Evolutionary conservation across 768 basidiomycete species (phyloP), one percentile per base, ranked within the genome.

Genomic region (Tricholoma bakamatsutake): DNA sequence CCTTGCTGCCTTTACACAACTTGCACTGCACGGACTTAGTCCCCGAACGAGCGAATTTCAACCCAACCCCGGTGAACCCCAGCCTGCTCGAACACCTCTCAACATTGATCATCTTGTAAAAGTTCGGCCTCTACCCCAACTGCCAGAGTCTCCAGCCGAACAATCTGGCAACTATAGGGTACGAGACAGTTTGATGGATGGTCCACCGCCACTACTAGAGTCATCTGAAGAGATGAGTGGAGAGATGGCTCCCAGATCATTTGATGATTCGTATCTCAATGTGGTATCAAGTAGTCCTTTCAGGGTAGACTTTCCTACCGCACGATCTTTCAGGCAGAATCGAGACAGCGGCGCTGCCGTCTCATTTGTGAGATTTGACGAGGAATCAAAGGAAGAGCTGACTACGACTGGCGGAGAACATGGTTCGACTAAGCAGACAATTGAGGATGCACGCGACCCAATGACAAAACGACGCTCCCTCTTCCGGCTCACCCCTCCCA

Each of bases 401-500:
- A 18, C 4, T 2, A 3, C 24, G 17, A 17, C 15, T 7, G 24
- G 42, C 21, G 27, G 24, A 21, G 24, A 31, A 43, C 50, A 30
- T 12, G 34, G 40, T 11, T 24, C 24, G 15, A 37, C 17, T 47
- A 15, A 42, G 24, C 51, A 54, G 10, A 51, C 33, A 11, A 21
- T 62, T 2, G 68, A 64, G 50, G 57, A 62, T 39, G 49, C 58
- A 12, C 64, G 64, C 48, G 64, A 60, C 24, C 28, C 27, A 10
- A 30, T 17, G n/a, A 43, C 52, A 4, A 55, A 52, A 4, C 49
- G 53, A 40, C 60, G 51, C 21, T 59, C 64, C 31, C n/a, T 42
- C 27, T 68, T 67, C 40, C 66, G 67, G 5, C 60, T 70, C 24
- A 71, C 69, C 5, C 69, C 71, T 48, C 60, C 58, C 8, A 60